phyloP scores from a whole-genome alignment of 495 filamentous ascomycete species.

The Hypoxylon fuscum region DNA sequence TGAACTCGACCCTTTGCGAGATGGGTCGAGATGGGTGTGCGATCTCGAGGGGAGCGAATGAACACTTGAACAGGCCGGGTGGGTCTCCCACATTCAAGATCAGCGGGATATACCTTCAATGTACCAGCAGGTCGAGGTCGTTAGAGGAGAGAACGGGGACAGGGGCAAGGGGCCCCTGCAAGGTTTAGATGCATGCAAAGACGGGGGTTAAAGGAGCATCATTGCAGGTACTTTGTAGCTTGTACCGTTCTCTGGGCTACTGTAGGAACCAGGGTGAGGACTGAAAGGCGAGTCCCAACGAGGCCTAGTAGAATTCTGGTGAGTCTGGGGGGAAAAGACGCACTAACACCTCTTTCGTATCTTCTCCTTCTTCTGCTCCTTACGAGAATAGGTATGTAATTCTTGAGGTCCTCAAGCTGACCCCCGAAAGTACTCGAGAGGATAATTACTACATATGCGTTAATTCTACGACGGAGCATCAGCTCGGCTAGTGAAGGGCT shows the following conservation, averaged over 20 bases:
- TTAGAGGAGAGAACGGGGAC: conserved; percentile 29
- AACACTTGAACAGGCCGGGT: conserved; percentile 7
- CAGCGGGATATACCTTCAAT: conserved; percentile 39
- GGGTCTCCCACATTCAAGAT: conserved; percentile 36
- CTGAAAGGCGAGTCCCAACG: conserved; percentile 36
- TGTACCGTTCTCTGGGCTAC: conserved; percentile 30
- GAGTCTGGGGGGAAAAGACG: conserved; percentile 24
- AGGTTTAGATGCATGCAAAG: conserved; percentile 28
- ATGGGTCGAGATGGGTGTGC: conserved; percentile 29
- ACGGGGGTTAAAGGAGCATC: conserved; percentile 32
- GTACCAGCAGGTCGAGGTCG: conserved; percentile 30
- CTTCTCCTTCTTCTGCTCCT: not conserved
- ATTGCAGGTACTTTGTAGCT: conserved; percentile 24
- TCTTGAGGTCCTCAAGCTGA: not conserved
- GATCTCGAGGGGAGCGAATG: conserved; percentile 37
- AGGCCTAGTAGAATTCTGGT: conserved; percentile 24
- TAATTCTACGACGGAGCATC: conserved; percentile 2
- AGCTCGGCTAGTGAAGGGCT: conserved; percentile 33
- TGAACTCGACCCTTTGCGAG: conserved; percentile 18
- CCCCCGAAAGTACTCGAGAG: not conserved
- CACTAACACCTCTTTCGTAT: conserved; percentile 23
- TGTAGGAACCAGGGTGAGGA: conserved; percentile 40
- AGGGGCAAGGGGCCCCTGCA: conserved; percentile 28
- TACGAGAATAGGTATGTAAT: not conserved
- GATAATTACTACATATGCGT: not conserved